These are phyloP conservation scores for Penicillium hesseltinei DNA, from an alignment of 2,329 filamentous ascomycete species.

Conservation along the genomic window DNA sequence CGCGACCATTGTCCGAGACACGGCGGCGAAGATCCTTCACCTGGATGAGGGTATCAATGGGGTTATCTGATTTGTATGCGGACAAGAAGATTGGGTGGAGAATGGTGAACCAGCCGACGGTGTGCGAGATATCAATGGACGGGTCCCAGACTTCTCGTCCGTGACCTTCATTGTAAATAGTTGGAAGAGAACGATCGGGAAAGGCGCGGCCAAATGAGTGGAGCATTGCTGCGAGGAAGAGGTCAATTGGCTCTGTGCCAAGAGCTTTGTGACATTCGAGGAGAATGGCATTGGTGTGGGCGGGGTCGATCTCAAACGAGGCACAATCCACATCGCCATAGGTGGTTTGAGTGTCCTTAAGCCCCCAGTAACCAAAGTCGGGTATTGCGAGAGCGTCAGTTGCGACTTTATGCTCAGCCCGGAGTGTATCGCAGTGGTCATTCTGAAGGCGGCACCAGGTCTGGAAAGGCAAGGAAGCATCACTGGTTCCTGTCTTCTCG, in stretches of 20 bases:
- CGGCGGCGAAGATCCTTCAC: constrained; percentile 42
- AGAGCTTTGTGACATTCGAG: constrained; percentile 34
- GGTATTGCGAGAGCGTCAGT: constrained; percentile 27
- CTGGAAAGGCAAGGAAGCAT: constrained; percentile 37
- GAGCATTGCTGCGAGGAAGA: constrained; percentile 40
- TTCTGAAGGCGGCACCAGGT: constrained; percentile 38
- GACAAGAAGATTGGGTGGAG: constrained; percentile 46
- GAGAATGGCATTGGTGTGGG: constrained; percentile 29
- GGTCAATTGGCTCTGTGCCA: constrained; percentile 37
- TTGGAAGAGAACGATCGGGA: constrained; percentile 39
- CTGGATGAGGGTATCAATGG: constrained; percentile 33
- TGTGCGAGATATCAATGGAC: constrained; percentile 49
- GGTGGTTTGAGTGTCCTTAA: constrained; percentile 28
- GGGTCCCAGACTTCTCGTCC: constrained; percentile 48
- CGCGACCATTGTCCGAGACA: constrained; percentile 39
- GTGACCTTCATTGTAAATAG: constrained; percentile 51
- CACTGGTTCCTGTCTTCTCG: constrained; percentile 18
- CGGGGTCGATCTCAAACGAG: constrained; percentile 33
- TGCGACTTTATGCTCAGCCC: constrained; percentile 13
- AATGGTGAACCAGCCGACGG: constrained; percentile 54
- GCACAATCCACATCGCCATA: constrained; percentile 39
- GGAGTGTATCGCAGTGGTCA: constrained; percentile 21
- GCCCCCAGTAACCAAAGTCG: constrained; percentile 38
- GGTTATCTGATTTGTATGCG: constrained; percentile 24
- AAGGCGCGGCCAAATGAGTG: constrained; percentile 48